Evolutionary conservation across 345 rosid species (phyloP), one percentile per base, ranked within the genome.

Genomic region (Eucalyptus leucophloia): DNA sequence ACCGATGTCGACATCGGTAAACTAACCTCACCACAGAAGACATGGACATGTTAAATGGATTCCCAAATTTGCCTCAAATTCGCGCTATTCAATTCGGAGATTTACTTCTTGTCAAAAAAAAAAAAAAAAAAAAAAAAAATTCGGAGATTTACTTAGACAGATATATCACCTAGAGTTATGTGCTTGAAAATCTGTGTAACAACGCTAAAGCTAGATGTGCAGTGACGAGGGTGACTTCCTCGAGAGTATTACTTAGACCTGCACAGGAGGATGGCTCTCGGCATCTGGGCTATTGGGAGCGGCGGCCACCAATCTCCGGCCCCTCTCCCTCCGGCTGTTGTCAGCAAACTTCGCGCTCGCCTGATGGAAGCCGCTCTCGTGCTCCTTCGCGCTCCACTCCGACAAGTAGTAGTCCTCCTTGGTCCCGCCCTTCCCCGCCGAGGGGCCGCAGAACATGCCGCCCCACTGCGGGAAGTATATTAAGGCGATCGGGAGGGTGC

Each of bases 381-480:
- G 92, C 93, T 97, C 99, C 53, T 92, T 87, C 1, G 90, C 2
- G 86, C 50, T 93, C 99, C 99, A 97, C 72, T 98, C 99, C 2
- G 96, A 89, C 92, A 97, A 69, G 89, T 97, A 97, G 62, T 98
- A 97, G 9, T 96, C 98, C 93, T 97, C 98, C 90, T 97, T 99
- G 0, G 94, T 93, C 37, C 93, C 89, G 14, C 72, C 47, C 37
- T 91, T 90, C 45, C 88, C 37, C 6, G 95, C 90, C 1, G 97
- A 93, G 9, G 98, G 97, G 30, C 97, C 96, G 37, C 94, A 95
- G 86, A 98, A 92, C 98, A 97, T 96, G 87, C 99, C 98, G 54
- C 97, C 99, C 99, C 99, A 98, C 62, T 97, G 98, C 9, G 99
- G 99, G 92, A 98, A 98, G 91, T 95, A 87, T 60, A 97, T 93